Evolutionary conservation across 208 protist species (phyloP), one percentile per base, ranked within the genome.

Genomic region (Porcisia hertigi): DNA sequence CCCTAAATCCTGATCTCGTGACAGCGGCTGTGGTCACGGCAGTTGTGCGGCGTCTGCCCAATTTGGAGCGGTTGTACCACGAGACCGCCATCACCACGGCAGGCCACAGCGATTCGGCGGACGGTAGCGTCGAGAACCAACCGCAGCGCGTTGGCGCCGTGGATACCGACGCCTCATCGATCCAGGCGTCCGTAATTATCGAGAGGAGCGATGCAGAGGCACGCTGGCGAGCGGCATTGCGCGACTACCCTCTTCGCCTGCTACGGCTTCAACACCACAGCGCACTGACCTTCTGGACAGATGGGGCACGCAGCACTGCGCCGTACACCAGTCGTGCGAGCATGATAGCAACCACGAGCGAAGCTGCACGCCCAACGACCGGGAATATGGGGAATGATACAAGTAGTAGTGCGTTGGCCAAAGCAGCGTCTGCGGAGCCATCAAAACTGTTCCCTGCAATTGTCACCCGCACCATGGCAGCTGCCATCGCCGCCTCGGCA

Each of bases 361-460:
- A 18, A n/a, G 14, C 59, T 39, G 25, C 18, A 2, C 34, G 18
- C 12, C 5, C 57, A 12, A n/a, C 34, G 59, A 64, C 14, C 23
- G 59, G 8, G 16, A 8, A 12, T 34, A 3, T 20, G 11, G 41
- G 20, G 41, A 1, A 9, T 34, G 41, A 54, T 12, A 34, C 34
- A 3, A 41, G 34, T 11, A 18, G 30, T 20, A 64, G 18, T 11
- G 39, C 4, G 41, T 12, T 57, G 14, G 67, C 67, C 2, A 49
- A 25, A 59, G 67, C 67, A 49, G 45, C 36, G 14, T 30, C 49
- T 4, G 63, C 18, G 12, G 63, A 18, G 67, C 67, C 67, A 25
- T 72, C 67, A 34, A 72, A 72, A 72, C 45, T 72, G 25, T 72
- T 72, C 18, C 67, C 67, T n/a, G 67, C 47, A 55, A 72, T 72